Percentiles rank a stretch among this genome's conserved stretches.
Evolutionary conservation across 192 early-diverging fungal genomes (phyloP).

Genomic region (Tieghemiomyces parasiticus): DNA sequence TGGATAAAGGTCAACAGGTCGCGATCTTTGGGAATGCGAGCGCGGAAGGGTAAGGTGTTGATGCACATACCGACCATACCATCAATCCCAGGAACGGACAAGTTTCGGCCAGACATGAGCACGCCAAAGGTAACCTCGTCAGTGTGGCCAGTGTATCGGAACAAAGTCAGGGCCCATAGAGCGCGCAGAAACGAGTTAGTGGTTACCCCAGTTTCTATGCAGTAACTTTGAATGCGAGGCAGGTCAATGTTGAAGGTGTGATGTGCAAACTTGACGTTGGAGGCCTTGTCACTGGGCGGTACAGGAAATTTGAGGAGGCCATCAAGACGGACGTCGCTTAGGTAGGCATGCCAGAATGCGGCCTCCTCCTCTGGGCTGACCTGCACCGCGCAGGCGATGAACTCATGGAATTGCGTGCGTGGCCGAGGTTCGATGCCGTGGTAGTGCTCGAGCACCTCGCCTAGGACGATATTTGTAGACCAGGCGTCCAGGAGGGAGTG

Average conservation of each 20-base stretch:
- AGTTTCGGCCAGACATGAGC: background rate
- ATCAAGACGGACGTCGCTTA: background rate
- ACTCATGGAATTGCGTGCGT: background rate
- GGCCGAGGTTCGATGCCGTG: background rate
- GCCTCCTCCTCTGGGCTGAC: too few species aligned
- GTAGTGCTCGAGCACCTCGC: background rate
- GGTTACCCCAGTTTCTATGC: too few species aligned
- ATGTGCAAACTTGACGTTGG: too few species aligned
- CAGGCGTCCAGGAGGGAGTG: background rate
- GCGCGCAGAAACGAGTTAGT: background rate
- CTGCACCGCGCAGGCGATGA: background rate
- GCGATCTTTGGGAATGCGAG: background rate
- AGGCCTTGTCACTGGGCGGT: too few species aligned
- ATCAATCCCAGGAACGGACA: background rate
- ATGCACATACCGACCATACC: background rate
- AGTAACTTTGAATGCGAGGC: too few species aligned
- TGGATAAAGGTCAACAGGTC: background rate
- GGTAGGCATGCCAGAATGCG: background rate
- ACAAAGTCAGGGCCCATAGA: background rate
- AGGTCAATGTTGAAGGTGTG: too few species aligned
- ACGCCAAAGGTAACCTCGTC: constrained; percentile 6
- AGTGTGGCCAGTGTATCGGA: background rate
- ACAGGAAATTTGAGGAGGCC: background rate
- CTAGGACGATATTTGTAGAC: background rate
- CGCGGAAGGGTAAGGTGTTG: background rate